A percentile compares a stretch with the other conserved stretches of the same genome.
These are phyloP conservation scores for Aspergillus ruber DNA, from an alignment of 2,329 filamentous ascomycete genomes.

Conservation along the genomic window DNA sequence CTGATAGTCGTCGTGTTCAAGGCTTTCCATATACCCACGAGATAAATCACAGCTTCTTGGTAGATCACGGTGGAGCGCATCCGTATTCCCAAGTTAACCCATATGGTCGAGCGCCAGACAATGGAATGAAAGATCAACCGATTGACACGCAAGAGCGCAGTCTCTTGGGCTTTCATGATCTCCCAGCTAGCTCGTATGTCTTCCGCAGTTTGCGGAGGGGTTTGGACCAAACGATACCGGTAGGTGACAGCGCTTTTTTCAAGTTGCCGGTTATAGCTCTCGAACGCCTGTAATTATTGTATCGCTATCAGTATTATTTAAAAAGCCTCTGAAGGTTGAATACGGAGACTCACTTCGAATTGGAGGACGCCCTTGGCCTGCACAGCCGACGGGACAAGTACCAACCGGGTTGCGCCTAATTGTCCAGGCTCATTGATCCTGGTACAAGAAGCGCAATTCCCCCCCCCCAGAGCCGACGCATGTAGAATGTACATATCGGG, in stretches of 20 bases:
- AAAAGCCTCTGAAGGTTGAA: background rate
- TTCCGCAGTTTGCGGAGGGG: conserved; percentile 27
- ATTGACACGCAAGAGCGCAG: conserved; percentile 40
- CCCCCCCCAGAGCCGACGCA: conserved; percentile 10
- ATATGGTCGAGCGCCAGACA: conserved; percentile 35
- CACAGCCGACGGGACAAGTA: background rate
- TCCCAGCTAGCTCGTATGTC: conserved; percentile 39
- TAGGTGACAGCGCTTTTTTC: background rate
- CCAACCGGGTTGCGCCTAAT: background rate
- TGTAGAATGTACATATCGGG: conserved; percentile 35
- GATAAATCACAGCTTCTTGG: conserved; percentile 24
- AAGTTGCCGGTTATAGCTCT: background rate
- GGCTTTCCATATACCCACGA: conserved; percentile 25
- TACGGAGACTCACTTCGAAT: background rate
- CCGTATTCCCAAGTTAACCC: conserved; percentile 42
- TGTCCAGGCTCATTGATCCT: background rate
- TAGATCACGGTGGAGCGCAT: conserved; percentile 40
- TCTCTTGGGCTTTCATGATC: conserved; percentile 42
- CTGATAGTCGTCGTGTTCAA: conserved; percentile 12
- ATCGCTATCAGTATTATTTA: too few species aligned
- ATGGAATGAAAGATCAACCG: conserved; percentile 43
- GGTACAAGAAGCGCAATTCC: background rate
- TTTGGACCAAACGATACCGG: background rate
- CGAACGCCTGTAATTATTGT: background rate
- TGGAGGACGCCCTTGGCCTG: background rate